These are phyloP conservation scores for Yueomyces sp. DNA, from an alignment of 1,139 yeast genomes.

Conservation along the genomic window DNA sequence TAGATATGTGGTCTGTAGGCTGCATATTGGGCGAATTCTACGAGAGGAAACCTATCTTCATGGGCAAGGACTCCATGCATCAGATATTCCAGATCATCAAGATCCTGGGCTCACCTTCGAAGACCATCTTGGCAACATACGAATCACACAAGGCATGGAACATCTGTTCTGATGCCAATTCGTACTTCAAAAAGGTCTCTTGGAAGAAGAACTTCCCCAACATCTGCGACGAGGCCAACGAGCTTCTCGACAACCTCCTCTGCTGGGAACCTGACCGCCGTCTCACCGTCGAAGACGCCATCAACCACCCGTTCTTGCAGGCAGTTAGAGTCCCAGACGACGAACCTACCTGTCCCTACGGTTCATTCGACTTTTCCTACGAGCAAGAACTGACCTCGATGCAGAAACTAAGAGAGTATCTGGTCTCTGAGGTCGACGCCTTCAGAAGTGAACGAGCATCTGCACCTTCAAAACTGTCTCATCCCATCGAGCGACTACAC, in stretches of 20 bases:
- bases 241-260: constrained; percentile 38
- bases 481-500: no score
- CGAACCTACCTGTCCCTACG: constrained; percentile 35
- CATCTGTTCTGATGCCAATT: constrained; percentile 26
- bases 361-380: constrained; percentile 48
- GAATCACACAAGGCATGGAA: constrained; percentile 31
- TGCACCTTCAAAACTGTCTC: not conserved
- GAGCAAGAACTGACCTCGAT: constrained; percentile 30
- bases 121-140: constrained; percentile 25
- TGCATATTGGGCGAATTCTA: constrained; percentile 69
- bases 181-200: constrained; percentile 28
- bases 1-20: constrained; percentile 76
- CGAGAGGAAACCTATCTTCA: constrained; percentile 60
- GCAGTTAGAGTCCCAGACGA: constrained; percentile 35
- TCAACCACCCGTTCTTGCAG: constrained; percentile 40
- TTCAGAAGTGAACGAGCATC: constrained; percentile 10
- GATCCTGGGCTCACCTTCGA: constrained; percentile 50
- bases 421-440: constrained; percentile 16
- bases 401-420: constrained; percentile 16
- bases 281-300: constrained; percentile 34
- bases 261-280: constrained; percentile 47
- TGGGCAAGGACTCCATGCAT: constrained; percentile 53
- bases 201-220: constrained; percentile 48
- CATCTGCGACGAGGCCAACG: constrained; percentile 37
- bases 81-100: constrained; percentile 53